Conservation (phyloP, 2,329 filamentous ascomycete genomes). For the Penicillium sp. region DNA sequence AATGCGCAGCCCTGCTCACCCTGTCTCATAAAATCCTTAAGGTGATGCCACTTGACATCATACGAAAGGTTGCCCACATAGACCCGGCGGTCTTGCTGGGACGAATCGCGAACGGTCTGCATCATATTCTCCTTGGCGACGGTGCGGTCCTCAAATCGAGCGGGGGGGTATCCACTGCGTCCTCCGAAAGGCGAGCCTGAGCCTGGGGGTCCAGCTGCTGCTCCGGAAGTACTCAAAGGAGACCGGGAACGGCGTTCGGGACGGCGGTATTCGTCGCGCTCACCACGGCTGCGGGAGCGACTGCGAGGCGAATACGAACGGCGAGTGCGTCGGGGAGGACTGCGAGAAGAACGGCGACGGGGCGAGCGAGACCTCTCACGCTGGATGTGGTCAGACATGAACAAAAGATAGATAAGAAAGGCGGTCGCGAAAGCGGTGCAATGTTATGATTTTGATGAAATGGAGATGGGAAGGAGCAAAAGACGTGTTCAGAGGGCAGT, state of each 20-base stretch:
- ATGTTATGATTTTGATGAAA: background rate
- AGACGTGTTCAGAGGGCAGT: constrained; percentile 5
- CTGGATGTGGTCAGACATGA: constrained; percentile 51
- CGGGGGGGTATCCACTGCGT: constrained; percentile 63
- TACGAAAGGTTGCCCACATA: constrained; percentile 99
- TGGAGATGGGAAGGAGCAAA: constrained; percentile 8
- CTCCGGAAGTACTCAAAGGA: constrained; percentile 73
- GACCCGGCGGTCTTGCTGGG: constrained; percentile 97
- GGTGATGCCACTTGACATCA: constrained; percentile 99
- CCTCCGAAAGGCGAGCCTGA: constrained; percentile 58
- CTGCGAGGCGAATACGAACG: constrained; percentile 77
- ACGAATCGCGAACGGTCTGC: constrained; percentile 87
- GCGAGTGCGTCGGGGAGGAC: constrained; percentile 72
- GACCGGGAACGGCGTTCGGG: constrained; percentile 75
- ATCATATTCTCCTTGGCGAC: constrained; percentile 93
- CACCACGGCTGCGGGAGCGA: constrained; percentile 67
- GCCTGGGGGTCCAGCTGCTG: constrained; percentile 62
- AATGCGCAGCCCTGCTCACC: constrained; percentile 60
- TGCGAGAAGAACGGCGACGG: constrained; percentile 69
- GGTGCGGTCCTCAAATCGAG: constrained; percentile 78
- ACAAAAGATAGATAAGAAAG: background rate
- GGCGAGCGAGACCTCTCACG: constrained; percentile 72
- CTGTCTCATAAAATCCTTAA: constrained; percentile 99
- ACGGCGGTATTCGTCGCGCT: constrained; percentile 69
- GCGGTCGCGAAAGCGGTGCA: background rate